Evolutionary conservation across 306 rosid species (phyloP), one percentile per base, ranked within the genome.

Genomic region (Medicago lupulina): DNA sequence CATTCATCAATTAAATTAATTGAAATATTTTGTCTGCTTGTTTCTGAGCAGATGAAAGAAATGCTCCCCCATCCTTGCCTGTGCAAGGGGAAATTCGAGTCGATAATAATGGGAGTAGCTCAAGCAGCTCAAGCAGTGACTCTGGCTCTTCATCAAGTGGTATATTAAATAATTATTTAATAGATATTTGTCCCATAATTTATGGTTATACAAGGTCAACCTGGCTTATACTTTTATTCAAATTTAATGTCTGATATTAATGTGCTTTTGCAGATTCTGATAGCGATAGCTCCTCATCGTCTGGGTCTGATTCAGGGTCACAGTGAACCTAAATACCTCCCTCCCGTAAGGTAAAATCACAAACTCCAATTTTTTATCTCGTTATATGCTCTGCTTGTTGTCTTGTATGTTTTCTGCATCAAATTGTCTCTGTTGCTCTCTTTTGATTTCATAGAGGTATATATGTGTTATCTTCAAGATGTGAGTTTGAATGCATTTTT

Each of bases 101-200:
- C 40, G 87, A 88, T 80, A 84, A 88, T 80, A 84, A 87, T 82
- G 85, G 93, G 77, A 92, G 96, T 88, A 90, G 93, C 84, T 89
- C 97, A 61, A 90, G 98, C 81, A 95, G 99, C 82, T 90, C 99
- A 53, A 90, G 96, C 85, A 92, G 99, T 70, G 98, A 81, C 83
- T 95, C 99, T 66, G 97, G 96, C 70, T 92, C 99, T 73, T 90
- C 97, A 74, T 92, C 98, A 19, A 92, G 96, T 83, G 99, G 99
- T 95, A 95, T 76, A 71, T 73, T 47, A 28, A n/a, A 14, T 7
- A 43, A 25, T 72, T 58, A 50, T 15, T 36, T 68, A n/a, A 16
- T 34, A 15, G 19, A 40, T 67, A 10, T 79, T 13, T 18, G 51
- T 15, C 38, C n/a, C 28, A 58, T 44, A 39, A 39, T 41, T 40